Base-by-base conservation (phyloP, 345 rosid genomes). In the Eucalyptus paniculata region DNA sequence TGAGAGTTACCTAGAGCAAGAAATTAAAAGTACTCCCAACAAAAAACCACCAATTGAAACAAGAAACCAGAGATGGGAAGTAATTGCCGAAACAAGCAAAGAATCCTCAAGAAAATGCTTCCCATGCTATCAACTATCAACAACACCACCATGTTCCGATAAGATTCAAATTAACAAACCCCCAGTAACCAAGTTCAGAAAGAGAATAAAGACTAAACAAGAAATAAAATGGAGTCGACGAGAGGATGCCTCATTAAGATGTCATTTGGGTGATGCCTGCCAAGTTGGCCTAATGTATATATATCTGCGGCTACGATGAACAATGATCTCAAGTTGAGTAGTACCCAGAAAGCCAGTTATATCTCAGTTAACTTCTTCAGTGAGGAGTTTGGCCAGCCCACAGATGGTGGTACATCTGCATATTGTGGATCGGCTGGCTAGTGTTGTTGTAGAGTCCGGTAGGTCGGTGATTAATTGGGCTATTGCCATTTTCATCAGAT, bases 401-500 rank as follows among this genome's bases (percentile, higher is more conserved):
- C 51, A 90, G 54, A 81, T 93, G 91, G 49, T 91, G 96, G 93
- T 96, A 94, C 97, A 96, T 94, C 87, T 91, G 96, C 93, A 94
- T 93, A 77, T 67, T 93, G 92, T 93, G 96, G 87, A 94, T 81
- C 26, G 94, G 92, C 87, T 93, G 95, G 85, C 89, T 88, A 17
- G 94, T 86, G 72, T 92, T 93, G 50, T 88, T 90, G 88, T 92
- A 94, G 54, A 91, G 89, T 89, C 92, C 94, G 5, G 94, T 51
- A n/a, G 89, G 89, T 19, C 92, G 91, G 87, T 91, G 91, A 88
- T 93, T 91, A 47, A 93, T 88, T 40, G 96, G 95, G 89, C 96
- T 94, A 88, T 91, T 91, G 23, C 95, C 98, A 42, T 96, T 94
- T 50, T 94, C 97, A 47, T 94, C 98, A 11, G 98, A 97, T 44